Evolutionary conservation across 805 yeast species (phyloP).

Genomic region (Candida railenensis): DNA sequence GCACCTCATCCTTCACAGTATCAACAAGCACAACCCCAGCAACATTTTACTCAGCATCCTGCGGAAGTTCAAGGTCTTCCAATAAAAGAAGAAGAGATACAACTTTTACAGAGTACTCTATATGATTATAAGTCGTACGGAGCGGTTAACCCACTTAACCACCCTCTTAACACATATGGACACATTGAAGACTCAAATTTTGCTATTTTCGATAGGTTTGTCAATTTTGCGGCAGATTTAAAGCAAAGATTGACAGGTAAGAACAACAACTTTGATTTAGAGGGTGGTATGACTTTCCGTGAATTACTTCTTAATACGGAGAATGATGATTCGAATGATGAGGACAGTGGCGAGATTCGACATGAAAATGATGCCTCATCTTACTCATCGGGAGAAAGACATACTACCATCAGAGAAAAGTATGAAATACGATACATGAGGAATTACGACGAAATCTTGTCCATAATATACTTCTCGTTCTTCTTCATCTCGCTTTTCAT

Average conservation of each 20-base stretch:
- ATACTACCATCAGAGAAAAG: conserved; percentile 6
- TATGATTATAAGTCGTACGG: neutral
- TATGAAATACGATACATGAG: conserved; percentile 23
- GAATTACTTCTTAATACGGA: neutral
- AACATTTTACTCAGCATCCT: neutral
- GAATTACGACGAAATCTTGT: conserved; percentile 36
- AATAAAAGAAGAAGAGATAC: conserved; percentile 5
- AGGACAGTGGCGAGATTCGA: neutral
- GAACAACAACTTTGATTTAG: conserved; percentile 1
- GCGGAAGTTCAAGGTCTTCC: neutral
- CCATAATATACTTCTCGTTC: conserved; percentile 36
- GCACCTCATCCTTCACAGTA: too few relatives aligned
- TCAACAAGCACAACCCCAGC: too few relatives aligned
- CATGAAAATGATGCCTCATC: neutral
- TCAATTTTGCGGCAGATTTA: neutral
- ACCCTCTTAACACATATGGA: conserved; percentile 5
- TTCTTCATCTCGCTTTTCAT: conserved; percentile 34
- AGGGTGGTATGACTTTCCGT: conserved; percentile 1
- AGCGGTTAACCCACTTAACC: neutral
- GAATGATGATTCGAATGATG: conserved; percentile 1
- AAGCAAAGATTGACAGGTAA: neutral
- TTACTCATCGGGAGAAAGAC: neutral
- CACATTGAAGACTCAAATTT: neutral
- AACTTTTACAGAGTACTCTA: neutral
- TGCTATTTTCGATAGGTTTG: conserved; percentile 2